Evolutionary conservation across 75 land plant species (phyloP), one percentile per base, ranked within the genome.

Genomic region (Pinus taeda): DNA sequence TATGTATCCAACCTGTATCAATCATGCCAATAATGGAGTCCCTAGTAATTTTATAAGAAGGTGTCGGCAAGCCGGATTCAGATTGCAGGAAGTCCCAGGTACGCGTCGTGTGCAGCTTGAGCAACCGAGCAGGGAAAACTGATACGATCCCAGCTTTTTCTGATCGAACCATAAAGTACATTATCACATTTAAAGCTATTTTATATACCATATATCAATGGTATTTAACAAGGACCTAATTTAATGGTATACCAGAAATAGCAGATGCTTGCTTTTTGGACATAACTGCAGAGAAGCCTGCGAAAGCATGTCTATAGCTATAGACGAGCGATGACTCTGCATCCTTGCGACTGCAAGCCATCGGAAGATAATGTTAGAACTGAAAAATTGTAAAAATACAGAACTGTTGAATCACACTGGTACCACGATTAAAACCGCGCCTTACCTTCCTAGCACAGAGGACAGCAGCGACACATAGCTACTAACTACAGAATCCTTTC

Each of bases 41-140:
- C 1, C 60, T 45, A 74, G 26, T 22, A 3, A 69, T 45, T 9
- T 76, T 37, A 33, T 81, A 65, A 56, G 39, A 15, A 22, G 78
- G 57, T 8, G 12, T 59, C 11, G 78, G 69, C 1, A 82, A 59
- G 14, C 53, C 73, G 4, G 80, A 74, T 62, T 84, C 82, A 17
- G 79, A 53, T 26, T 86, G 81, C 21, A 93, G 77, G 80, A 91
- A 95, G 42, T 93, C 90, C 98, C 98, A 95, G n/a, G 98, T 91
- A 36, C 82, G 89, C 3, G 98, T 95, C 7, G 98, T 95, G 75
- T 93, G 92, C 55, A 90, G 85, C 55, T 88, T 39, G 8, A 79
- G 76, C 6, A 86, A 26, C 4, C 81, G 82, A 65, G 88, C 91
- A 2, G 76, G 85, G 79, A 95, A 93, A 1, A 93, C 92, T 3